phyloP scores from a whole-genome alignment of 2,329 filamentous ascomycete genomes.

The Zelopaecilomyces penicillatus region DNA sequence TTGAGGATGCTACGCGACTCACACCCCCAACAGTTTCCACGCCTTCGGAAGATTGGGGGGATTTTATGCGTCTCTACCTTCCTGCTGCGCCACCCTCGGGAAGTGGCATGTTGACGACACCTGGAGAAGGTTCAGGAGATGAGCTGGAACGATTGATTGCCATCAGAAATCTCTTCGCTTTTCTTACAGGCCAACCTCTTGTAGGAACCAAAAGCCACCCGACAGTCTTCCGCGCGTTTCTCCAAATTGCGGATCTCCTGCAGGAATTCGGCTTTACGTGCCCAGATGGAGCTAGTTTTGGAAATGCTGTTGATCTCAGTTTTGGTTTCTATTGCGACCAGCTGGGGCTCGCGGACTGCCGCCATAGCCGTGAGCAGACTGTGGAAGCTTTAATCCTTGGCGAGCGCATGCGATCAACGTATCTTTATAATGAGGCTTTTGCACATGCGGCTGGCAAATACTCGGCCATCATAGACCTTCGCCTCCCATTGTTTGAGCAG shows the following conservation, averaged over 20 bases:
- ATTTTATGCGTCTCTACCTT: slow-evolving; percentile 43
- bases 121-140: slow-evolving; percentile 21
- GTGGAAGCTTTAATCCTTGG: slow-evolving; percentile 83
- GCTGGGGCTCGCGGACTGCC: slow-evolving; percentile 67
- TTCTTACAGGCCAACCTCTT: slow-evolving; percentile 54
- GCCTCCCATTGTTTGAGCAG: slow-evolving; percentile 59
- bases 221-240: slow-evolving; percentile 45
- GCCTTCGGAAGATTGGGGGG: slow-evolving; percentile 27
- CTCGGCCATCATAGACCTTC: slow-evolving; percentile 58
- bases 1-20: slow-evolving; percentile 39
- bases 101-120: slow-evolving; percentile 25
- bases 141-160: slow-evolving; percentile 49
- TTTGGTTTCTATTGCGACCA: slow-evolving; percentile 73
- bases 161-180: slow-evolving; percentile 58
- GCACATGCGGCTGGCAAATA: slow-evolving; percentile 86
- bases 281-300: slow-evolving; percentile 49
- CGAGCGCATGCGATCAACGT: slow-evolving; percentile 73
- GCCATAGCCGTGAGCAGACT: slow-evolving; percentile 77
- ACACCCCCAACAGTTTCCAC: slow-evolving; percentile 30
- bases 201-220: slow-evolving; percentile 48
- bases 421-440: slow-evolving; percentile 85
- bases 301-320: slow-evolving; percentile 52
- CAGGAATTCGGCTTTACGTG: slow-evolving; percentile 50
- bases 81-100: slow-evolving; percentile 35
- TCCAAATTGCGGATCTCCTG: slow-evolving; percentile 45